Evolutionary conservation across 2,329 filamentous ascomycete genomes (phyloP).

Genomic region (Celoporthe dispersa): DNA sequence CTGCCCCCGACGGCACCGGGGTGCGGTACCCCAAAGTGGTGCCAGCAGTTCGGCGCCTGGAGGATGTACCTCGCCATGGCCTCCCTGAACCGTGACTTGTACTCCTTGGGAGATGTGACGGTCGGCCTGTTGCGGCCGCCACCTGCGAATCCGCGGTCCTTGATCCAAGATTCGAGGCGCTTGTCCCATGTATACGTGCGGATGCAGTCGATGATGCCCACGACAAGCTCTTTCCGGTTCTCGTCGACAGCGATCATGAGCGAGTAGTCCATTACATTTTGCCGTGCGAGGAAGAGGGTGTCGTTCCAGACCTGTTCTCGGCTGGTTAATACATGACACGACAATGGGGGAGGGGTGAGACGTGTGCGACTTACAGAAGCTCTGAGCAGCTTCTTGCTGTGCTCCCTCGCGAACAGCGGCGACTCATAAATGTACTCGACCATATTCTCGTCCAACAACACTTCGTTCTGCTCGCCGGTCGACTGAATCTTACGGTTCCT

Average conservation of each 20-base stretch:
- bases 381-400: conserved; percentile 90
- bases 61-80: conserved; percentile 88
- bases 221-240: conserved; percentile 83
- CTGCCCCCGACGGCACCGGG: conserved; percentile 28
- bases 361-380: conserved; percentile 61
- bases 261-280: conserved; percentile 99
- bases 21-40: conserved; percentile 60
- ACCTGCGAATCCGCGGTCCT: conserved; percentile 84
- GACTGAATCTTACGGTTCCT: conserved; percentile 96
- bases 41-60: conserved; percentile 77
- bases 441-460: conserved; percentile 96
- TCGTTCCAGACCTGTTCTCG: conserved; percentile 77
- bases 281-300: conserved; percentile 88
- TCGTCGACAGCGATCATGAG: conserved; percentile 99
- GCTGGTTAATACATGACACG: neutral
- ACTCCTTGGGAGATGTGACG: conserved; percentile 96
- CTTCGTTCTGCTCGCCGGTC: conserved; percentile 94
- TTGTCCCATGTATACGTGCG: conserved; percentile 99
- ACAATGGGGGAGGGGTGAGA: neutral
- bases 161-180: conserved; percentile 99
- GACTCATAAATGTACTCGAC: conserved; percentile 99
- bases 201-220: conserved; percentile 98
- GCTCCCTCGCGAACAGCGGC: conserved; percentile 91
- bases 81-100: conserved; percentile 93
- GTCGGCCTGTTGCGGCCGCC: conserved; percentile 84